A percentile compares a stretch with the other conserved stretches of the same genome.
Evolutionary conservation across 306 rosid genomes (phyloP).

Genomic region (Rosa multiflora): DNA sequence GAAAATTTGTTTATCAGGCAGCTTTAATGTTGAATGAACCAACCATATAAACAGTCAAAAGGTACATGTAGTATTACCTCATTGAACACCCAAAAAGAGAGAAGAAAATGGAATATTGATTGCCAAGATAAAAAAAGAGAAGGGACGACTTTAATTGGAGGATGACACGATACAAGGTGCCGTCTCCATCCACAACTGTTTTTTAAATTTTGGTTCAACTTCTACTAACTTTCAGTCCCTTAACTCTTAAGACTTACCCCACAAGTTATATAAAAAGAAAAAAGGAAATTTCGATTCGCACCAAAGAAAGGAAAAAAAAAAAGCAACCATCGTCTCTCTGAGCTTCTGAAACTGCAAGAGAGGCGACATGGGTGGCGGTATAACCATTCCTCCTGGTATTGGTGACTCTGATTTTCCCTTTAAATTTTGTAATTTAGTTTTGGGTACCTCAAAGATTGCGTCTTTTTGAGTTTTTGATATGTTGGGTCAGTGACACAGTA

Average conservation of each 20-base stretch:
- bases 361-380: slow-evolving; percentile 35
- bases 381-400: slow-evolving; percentile 9
- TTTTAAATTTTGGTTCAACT: background rate
- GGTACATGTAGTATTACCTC: background rate
- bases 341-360: background rate
- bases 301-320: background rate
- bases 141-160: no score
- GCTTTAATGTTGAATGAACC: background rate
- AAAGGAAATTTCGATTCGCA: background rate
- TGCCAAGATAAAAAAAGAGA: no score
- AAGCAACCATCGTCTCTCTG: background rate
- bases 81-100: no score
- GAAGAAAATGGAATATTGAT: no score
- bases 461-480: background rate
- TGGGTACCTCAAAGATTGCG: background rate
- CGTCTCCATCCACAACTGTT: background rate
- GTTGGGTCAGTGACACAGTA: background rate
- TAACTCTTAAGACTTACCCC: background rate
- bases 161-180: background rate
- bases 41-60: background rate
- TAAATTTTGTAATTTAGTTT: background rate
- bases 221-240: background rate
- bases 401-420: background rate
- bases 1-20: background rate
- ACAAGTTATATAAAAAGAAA: background rate